These are phyloP conservation scores for Boletus vermiculosoides DNA, from an alignment of 768 basidiomycete species.

Conservation along the genomic window DNA sequence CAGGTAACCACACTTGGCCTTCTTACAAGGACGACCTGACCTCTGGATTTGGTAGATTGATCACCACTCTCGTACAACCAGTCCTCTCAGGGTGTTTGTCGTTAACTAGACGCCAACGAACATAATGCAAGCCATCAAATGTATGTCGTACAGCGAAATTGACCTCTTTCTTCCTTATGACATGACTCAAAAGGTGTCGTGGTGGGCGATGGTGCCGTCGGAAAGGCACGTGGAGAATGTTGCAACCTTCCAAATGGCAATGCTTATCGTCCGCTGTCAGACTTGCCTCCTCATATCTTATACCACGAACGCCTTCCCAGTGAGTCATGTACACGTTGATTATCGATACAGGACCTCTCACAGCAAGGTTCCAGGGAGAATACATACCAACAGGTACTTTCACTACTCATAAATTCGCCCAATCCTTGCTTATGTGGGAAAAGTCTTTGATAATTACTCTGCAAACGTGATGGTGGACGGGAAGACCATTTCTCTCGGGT, in stretches of 20 bases:
- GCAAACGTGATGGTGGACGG: constrained; percentile 99
- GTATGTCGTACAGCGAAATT: constrained; percentile 42
- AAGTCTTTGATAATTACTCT: constrained; percentile 98
- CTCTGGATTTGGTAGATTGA: constrained; percentile 14
- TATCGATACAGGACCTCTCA: constrained; percentile 20
- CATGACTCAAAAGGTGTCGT: constrained; percentile 73
- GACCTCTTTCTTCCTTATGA: constrained; percentile 31
- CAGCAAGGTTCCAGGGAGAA: constrained; percentile 64
- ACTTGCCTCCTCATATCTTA: constrained; percentile 99
- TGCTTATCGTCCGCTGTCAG: constrained; percentile 42
- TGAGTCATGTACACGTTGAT: constrained; percentile 41
- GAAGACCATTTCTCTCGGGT: constrained; percentile 94
- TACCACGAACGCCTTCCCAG: constrained; percentile 97
- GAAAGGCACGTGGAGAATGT: constrained; percentile 65
- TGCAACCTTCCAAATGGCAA: background rate
- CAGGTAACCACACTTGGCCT: constrained; percentile 5
- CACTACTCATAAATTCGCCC: background rate
- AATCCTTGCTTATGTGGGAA: constrained; percentile 11
- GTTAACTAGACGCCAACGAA: constrained; percentile 16
- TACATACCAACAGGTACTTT: constrained; percentile 89
- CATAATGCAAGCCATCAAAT: constrained; percentile 89
- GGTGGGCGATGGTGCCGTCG: constrained; percentile 97
- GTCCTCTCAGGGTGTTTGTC: constrained; percentile 8
- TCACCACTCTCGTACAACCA: constrained; percentile 16
- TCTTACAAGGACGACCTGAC: constrained; percentile 8